Evolutionary conservation across 2,329 filamentous ascomycete genomes (phyloP), one percentile per base, ranked within the genome.

Genomic region (Arthrobotrys pseudoclavata): DNA sequence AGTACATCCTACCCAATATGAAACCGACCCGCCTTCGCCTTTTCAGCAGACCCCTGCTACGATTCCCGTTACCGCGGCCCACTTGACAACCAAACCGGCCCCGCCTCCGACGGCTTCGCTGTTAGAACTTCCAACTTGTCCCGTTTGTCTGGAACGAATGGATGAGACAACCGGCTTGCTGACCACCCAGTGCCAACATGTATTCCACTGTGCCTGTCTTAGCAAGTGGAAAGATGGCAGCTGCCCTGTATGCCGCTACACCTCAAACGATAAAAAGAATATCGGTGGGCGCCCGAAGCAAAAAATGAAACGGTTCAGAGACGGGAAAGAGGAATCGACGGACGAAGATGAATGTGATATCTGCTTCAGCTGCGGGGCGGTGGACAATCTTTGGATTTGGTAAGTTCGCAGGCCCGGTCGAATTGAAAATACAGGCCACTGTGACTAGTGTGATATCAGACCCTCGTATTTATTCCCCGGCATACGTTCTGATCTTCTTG

Each of bases 111-210:
- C 95, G 0, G 92, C 94, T 0, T 91, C 92, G 61, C 87, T 98
- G 0, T 88, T 97, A 67, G 96, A 99, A 84, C 86, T 99, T 12
- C 96, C 96, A 1, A 98, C 96, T 0, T 99, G 96, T 80, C 94
- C 96, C 0, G 96, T 99, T 9, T 99, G 96, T 80, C 87, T 99
- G 4, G 96, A 99, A 83, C 91, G 95, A 57, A 99, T 99, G 96
- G 96, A 99, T 82, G 95, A 98, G 83, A 97, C 94, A 0, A 96
- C 94, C 0, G 96, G 96, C 0, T 86, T 99, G 1, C 89, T 99
- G 82, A 99, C 96, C 0, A 98, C 98, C 47, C 91, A 96, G 31
- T 99, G 96, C 83, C 95, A 98, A 82, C 96, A 99, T 82, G 93
- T 98, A 63, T 99, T 99, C 83, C 96, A 99, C 83, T 98, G 96